Percentiles rank a stretch among this genome's conserved stretches.
Conservation (phyloP, 306 rosid genomes). For the Crotalaria pallida region DNA sequence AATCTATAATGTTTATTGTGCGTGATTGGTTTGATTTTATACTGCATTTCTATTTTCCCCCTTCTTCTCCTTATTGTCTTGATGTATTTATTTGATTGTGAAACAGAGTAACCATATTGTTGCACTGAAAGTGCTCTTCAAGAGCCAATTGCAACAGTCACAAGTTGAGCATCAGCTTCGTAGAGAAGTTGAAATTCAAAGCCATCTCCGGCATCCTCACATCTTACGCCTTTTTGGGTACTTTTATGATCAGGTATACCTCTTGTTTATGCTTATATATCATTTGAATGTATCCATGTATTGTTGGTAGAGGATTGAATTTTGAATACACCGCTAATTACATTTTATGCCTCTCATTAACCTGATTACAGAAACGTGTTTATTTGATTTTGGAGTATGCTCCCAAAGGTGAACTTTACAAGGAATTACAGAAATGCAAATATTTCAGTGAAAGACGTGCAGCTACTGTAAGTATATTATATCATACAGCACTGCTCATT, state of each 20-base stretch:
- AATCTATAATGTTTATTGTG: background rate
- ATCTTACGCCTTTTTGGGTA: slow-evolving; percentile 91
- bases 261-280: slow-evolving; percentile 1
- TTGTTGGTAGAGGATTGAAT: background rate
- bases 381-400: slow-evolving; percentile 96
- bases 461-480: slow-evolving; percentile 74
- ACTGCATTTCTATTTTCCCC: background rate
- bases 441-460: slow-evolving; percentile 98
- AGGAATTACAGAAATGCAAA: slow-evolving; percentile 91
- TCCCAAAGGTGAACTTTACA: slow-evolving; percentile 96
- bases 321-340: background rate
- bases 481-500: background rate
- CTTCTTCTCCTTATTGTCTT: slow-evolving; percentile 3
- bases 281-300: background rate
- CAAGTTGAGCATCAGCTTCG: slow-evolving; percentile 99
- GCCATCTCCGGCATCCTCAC: slow-evolving; percentile 96
- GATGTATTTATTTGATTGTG: slow-evolving; percentile 11
- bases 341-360: background rate
- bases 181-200: slow-evolving; percentile 95
- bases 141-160: slow-evolving; percentile 97
- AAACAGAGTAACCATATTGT: slow-evolving; percentile 91
- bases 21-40: background rate
- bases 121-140: slow-evolving; percentile 91
- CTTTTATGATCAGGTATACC: slow-evolving; percentile 82
- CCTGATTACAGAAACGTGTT: slow-evolving; percentile 75